Base-by-base conservation (phyloP, 768 basidiomycete species). In the Glaciozyma martinii region DNA sequence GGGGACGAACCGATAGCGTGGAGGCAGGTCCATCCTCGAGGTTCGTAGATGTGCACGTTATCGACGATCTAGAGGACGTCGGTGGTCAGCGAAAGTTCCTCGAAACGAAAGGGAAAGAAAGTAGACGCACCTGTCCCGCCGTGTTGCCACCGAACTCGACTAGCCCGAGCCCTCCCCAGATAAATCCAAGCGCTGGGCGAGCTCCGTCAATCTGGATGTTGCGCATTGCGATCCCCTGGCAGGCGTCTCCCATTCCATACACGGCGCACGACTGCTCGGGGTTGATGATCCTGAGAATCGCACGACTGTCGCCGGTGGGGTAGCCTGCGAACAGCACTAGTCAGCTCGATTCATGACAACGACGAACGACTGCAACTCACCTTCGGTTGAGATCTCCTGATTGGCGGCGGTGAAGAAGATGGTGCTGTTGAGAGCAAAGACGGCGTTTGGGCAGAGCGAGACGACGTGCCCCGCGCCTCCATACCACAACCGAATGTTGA, bases 351-450 rank as follows among this genome's bases (percentile, higher is more conserved):
- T 15, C 25, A 9, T 27, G 37, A 42, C 21, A 7, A 25, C 8
- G 19, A 3, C 6, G 13, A 56, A 10, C 9, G 23, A 43, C 1
- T 3, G 10, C 7, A 6, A 43, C 56, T n/a, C 23, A 56, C 56
- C 56, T 33, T 68, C 56, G 1, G 75, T 75, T 0, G 61, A 63
- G 33, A 75, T 62, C n/a, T 73, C 75, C 56, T 75, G 75, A n/a
- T 68, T 60, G 1, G 60, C 25, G 2, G 67, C 66, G 8, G 61
- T 65, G 62, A 71, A 67, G 62, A 67, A 59, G 63, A 75, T 66
- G 19, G 75, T 32, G 18, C 56, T 49, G 21, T 46, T 59, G 54
- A 74, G 62, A 2, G 53, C n/a, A 63, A 73, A 65, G 18, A 46
- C 60, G 8, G 72, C 66, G 15, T 62, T 57, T 1, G 74, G 71